Evolutionary conservation across 805 yeast genomes (phyloP).

Genomic region (Starmerella asiatica): DNA sequence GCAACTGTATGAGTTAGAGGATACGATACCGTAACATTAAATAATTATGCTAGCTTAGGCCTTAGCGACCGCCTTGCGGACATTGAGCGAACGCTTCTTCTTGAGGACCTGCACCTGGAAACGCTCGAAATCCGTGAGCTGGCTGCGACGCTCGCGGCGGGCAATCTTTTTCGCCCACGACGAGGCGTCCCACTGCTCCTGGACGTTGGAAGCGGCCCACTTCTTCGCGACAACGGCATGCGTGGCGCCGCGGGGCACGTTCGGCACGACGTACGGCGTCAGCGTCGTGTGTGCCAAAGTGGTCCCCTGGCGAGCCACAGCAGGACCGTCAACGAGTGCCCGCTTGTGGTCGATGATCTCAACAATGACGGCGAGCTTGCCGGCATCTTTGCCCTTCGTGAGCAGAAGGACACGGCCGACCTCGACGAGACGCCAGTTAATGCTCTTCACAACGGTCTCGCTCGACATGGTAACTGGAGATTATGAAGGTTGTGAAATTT

Average conservation of each 20-base stretch:
- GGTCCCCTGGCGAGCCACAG: slow-evolving; percentile 85
- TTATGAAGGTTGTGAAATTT: slow-evolving; percentile 2
- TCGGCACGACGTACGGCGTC: slow-evolving; percentile 78
- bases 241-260: slow-evolving; percentile 90
- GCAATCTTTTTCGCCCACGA: slow-evolving; percentile 98
- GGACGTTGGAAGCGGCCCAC: slow-evolving; percentile 83
- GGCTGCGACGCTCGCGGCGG: slow-evolving; percentile 83
- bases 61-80: slow-evolving; percentile 93
- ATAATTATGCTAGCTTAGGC: slow-evolving; percentile 33
- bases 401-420: slow-evolving; percentile 97
- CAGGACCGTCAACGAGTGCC: slow-evolving; percentile 95
- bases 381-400: slow-evolving; percentile 57
- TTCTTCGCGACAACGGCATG: slow-evolving; percentile 75
- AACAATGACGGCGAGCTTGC: slow-evolving; percentile 90
- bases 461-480: slow-evolving; percentile 42
- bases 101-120: slow-evolving; percentile 96
- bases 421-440: slow-evolving; percentile 99
- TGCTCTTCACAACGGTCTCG: slow-evolving; percentile 73
- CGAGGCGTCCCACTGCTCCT: slow-evolving; percentile 81
- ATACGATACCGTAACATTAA: no score
- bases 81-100: slow-evolving; percentile 94
- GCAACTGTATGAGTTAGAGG: no score
- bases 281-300: slow-evolving; percentile 76
- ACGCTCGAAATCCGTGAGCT: slow-evolving; percentile 95
- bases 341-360: slow-evolving; percentile 99